Evolutionary conservation across 2,329 filamentous ascomycete species (phyloP).

Genomic region (Apiospora pterosperma): DNA sequence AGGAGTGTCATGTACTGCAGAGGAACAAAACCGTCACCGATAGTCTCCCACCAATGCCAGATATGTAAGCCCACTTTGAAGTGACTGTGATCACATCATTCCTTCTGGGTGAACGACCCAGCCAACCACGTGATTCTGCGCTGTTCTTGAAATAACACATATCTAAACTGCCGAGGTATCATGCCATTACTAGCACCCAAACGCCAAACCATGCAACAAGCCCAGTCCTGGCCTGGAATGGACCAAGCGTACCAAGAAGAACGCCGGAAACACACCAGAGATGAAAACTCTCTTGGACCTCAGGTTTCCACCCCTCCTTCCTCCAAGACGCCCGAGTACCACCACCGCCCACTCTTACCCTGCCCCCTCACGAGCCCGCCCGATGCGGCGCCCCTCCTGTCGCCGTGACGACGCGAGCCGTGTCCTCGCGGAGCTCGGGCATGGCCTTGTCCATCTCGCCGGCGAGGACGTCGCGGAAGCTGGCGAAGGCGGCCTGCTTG

Average conservation of each 20-base stretch:
- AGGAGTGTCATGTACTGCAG: background rate
- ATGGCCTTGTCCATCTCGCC: slow-evolving; percentile 53
- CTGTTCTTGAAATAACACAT: background rate
- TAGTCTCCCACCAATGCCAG: background rate
- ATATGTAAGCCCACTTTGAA: background rate
- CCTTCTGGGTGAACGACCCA: background rate
- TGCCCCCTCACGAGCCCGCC: background rate
- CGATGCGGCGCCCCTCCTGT: slow-evolving; percentile 32
- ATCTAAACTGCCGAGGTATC: background rate
- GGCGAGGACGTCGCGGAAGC: slow-evolving; percentile 61
- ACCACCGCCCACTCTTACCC: background rate
- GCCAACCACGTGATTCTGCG: background rate
- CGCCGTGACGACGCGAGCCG: slow-evolving; percentile 45
- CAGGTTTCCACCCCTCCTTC: background rate
- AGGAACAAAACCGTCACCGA: too few relatives aligned
- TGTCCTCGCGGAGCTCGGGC: slow-evolving; percentile 56
- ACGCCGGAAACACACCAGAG: background rate
- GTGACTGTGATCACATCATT: background rate
- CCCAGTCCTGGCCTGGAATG: background rate
- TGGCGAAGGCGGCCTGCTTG: slow-evolving; percentile 58
- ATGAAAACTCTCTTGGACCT: background rate
- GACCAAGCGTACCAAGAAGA: background rate
- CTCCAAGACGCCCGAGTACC: background rate
- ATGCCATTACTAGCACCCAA: background rate
- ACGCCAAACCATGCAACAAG: background rate